A percentile compares a stretch with the other conserved stretches of the same genome.
phyloP scores from a whole-genome alignment of 2,329 filamentous ascomycete genomes.

The Clonostachys sp. region DNA sequence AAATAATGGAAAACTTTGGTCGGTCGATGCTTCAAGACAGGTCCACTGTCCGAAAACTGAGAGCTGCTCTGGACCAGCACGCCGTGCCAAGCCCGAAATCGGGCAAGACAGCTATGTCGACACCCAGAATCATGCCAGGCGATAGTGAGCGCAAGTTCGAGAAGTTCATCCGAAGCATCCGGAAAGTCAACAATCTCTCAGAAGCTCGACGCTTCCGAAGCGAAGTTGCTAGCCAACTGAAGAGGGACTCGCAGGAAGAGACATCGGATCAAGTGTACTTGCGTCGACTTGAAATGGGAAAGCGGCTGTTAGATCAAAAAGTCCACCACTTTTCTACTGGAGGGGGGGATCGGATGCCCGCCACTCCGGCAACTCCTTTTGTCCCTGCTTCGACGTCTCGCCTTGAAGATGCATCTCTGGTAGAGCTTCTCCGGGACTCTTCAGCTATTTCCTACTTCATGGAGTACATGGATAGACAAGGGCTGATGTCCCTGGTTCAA shows the following conservation, averaged over 20 bases:
- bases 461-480: constrained; percentile 97
- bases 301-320: constrained; percentile 83
- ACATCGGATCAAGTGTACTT: constrained; percentile 83
- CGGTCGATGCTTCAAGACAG: constrained; percentile 88
- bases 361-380: constrained; percentile 11
- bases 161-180: constrained; percentile 84
- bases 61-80: constrained; percentile 90
- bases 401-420: constrained; percentile 70
- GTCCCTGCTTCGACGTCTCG: constrained; percentile 22
- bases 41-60: constrained; percentile 87
- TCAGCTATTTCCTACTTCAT: constrained; percentile 96
- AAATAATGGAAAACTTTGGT: constrained; percentile 85
- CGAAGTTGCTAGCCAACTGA: constrained; percentile 87
- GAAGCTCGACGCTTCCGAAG: constrained; percentile 90
- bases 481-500: constrained; percentile 83
- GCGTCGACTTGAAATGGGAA: constrained; percentile 85
- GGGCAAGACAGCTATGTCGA: constrained; percentile 54
- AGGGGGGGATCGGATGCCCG: constrained; percentile 39
- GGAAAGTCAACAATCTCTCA: constrained; percentile 84
- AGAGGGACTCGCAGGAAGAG: constrained; percentile 74
- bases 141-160: constrained; percentile 94
- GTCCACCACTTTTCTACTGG: constrained; percentile 75
- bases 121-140: constrained; percentile 73
- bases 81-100: constrained; percentile 72
- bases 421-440: constrained; percentile 84